Base-by-base conservation (phyloP, 495 filamentous ascomycete genomes). In the Tetracladium marchalianum region DNA sequence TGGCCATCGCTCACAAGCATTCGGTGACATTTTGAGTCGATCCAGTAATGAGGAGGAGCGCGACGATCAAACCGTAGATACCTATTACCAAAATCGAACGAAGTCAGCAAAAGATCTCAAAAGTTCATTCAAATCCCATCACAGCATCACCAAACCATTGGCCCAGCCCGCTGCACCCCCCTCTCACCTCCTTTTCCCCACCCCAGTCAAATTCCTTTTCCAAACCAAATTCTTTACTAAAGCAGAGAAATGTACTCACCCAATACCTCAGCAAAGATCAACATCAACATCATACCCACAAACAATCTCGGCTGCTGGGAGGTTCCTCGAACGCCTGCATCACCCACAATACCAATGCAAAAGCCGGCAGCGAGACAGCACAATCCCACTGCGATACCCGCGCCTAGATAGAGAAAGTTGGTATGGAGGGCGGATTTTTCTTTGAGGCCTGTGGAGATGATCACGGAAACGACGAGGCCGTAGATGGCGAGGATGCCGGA, bases 251-350 rank as follows among this genome's bases (percentile, higher is more conserved):
- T 47, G 73, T 86, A 92, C 39, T 93, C 71, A 24, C 90, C 88
- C 50, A 96, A 66, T 32, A 95, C 90, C 66, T 96, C 90, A 31
- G 82, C 85, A 58, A 95, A 94, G 71, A 95, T 95, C 55, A 96
- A 67, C 51, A 96, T 90, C 54, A 95, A 65, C 52, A 95, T 88
- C 88, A 95, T 93, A 52, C 90, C 90, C 31, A 93, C 84, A 60
- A 89, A 96, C 18, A 95, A 77, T 39, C 88, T 77, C 11, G 82
- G 86, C 65, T 96, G 90, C 58, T 82, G 80, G 70, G 92, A 86
- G 57, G 86, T 90, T 32, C 85, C 82, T 45, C 90, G 76, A 44
- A 92, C 85, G 40, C 90, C 90, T 41, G 80, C 78, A 66, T 96
- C 92, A 39, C 90, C 90, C 8, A 95, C 85, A 43, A 92, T 77